Conservation (phyloP, 805 yeast genomes). For the Metschnikowia gruessii region DNA sequence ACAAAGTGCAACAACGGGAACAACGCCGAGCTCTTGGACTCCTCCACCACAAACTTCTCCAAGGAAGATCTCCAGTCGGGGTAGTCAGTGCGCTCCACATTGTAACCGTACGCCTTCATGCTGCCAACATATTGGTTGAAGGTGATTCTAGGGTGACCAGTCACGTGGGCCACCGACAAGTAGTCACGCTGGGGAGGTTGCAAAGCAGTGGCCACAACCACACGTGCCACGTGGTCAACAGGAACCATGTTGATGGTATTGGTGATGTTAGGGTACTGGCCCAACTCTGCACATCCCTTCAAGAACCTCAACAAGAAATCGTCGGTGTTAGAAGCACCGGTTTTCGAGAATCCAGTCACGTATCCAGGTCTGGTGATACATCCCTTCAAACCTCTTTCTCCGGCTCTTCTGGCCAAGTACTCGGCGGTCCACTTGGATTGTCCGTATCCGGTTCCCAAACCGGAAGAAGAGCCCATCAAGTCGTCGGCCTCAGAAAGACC, state of each 20-base stretch:
- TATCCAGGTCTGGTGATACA: slow-evolving; percentile 94
- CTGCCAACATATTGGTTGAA: slow-evolving; percentile 73
- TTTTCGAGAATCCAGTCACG: slow-evolving; percentile 78
- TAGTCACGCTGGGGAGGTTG: slow-evolving; percentile 58
- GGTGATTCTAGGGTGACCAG: slow-evolving; percentile 89
- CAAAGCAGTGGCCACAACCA: slow-evolving; percentile 78
- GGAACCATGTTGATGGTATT: slow-evolving; percentile 96
- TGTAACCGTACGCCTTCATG: slow-evolving; percentile 70
- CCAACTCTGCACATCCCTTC: slow-evolving; percentile 90
- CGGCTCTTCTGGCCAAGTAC: slow-evolving; percentile 82
- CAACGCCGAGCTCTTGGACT: slow-evolving; percentile 75
- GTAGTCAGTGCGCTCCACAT: slow-evolving; percentile 60
- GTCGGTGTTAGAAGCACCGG: slow-evolving; percentile 93
- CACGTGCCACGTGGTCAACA: slow-evolving; percentile 96
- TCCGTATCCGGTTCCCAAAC: slow-evolving; percentile 91
- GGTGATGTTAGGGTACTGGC: slow-evolving; percentile 77
- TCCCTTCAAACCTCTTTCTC: slow-evolving; percentile 82
- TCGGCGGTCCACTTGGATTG: slow-evolving; percentile 99
- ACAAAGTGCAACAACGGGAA: slow-evolving; percentile 94
- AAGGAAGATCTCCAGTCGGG: slow-evolving; percentile 73
- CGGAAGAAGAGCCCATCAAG: slow-evolving; percentile 73
- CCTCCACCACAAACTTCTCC: slow-evolving; percentile 74
- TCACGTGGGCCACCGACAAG: slow-evolving; percentile 86
- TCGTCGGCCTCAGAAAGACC: slow-evolving; percentile 86
- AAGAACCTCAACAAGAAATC: slow-evolving; percentile 92